phyloP scores from a whole-genome alignment of 805 yeast species.

The Schwanniomyces pseudopolymorphus region DNA sequence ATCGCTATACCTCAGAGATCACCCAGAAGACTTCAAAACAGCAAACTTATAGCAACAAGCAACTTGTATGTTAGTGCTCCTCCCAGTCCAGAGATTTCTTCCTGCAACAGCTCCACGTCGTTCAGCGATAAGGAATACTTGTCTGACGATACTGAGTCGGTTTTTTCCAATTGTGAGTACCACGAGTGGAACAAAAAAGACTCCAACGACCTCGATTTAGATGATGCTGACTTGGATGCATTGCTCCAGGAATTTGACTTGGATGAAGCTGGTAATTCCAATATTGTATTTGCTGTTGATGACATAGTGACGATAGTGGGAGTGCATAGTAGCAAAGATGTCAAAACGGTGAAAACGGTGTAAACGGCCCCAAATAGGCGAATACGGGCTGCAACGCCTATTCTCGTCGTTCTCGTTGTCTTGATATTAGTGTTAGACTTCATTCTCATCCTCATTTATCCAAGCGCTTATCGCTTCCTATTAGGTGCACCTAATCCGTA shows the following conservation, averaged over 20 bases:
- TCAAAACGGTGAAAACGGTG: no score
- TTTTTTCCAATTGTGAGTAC: slow-evolving; percentile 11
- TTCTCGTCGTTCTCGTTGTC: background rate
- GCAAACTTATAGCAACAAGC: background rate
- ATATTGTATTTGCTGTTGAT: slow-evolving; percentile 20
- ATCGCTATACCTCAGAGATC: slow-evolving; percentile 4
- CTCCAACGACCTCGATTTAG: slow-evolving; percentile 4
- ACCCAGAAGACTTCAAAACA: slow-evolving; percentile 5
- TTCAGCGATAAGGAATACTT: slow-evolving; percentile 14
- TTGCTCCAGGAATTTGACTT: slow-evolving; percentile 20
- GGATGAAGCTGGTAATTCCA: slow-evolving; percentile 13
- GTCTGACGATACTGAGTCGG: slow-evolving; percentile 15
- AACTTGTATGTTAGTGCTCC: background rate
- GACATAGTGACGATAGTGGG: slow-evolving; percentile 22
- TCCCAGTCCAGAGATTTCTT: background rate
- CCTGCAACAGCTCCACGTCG: slow-evolving; percentile 3
- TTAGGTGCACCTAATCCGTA: no score
- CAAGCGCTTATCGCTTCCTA: background rate
- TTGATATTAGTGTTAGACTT: no score
- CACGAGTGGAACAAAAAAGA: background rate
- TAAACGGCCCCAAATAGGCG: no score
- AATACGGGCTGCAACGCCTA: no score
- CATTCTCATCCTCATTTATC: background rate
- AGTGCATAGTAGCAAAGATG: background rate
- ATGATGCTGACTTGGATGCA: slow-evolving; percentile 11